Percentiles rank a stretch among this genome's conserved stretches.
phyloP scores from a whole-genome alignment of 208 protist species.

The Blechomonas ayalai region DNA sequence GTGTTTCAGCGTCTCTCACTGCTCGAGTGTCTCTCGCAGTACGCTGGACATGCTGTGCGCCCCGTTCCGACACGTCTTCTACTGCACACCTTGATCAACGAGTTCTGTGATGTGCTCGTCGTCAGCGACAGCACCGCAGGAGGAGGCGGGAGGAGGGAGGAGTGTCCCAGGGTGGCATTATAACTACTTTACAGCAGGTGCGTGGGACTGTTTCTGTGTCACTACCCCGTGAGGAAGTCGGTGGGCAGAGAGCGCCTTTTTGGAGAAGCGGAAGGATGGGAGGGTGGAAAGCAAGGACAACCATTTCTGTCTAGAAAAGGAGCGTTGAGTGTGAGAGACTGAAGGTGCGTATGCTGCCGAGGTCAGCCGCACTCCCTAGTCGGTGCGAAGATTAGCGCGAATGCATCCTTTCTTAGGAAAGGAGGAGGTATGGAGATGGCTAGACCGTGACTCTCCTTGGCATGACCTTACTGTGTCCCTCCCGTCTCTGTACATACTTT shows the following conservation, averaged over 20 bases:
- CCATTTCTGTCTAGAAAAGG: too few relatives aligned
- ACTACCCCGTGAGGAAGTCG: too few relatives aligned
- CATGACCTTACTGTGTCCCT: too few relatives aligned
- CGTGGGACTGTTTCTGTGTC: slow-evolving; percentile 5
- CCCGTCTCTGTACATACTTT: too few relatives aligned
- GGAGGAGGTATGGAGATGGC: too few relatives aligned
- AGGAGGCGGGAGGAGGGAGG: background rate
- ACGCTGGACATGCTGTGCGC: slow-evolving; percentile 39
- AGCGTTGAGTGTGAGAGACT: too few relatives aligned
- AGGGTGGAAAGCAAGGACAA: background rate
- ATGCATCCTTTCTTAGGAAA: too few relatives aligned
- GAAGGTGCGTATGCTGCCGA: too few relatives aligned
- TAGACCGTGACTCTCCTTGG: too few relatives aligned
- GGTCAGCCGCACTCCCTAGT: too few relatives aligned
- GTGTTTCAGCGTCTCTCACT: slow-evolving; percentile 48
- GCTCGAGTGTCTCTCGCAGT: slow-evolving; percentile 29
- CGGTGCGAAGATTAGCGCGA: too few relatives aligned
- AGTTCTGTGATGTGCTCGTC: slow-evolving; percentile 70
- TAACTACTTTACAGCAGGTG: slow-evolving; percentile 5
- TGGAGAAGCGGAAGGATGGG: background rate
- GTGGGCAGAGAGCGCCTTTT: background rate
- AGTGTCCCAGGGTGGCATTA: background rate
- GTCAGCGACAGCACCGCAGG: slow-evolving; percentile 15
- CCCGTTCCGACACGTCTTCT: slow-evolving; percentile 56
- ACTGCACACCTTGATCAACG: slow-evolving; percentile 74